phyloP scores from a whole-genome alignment of 164 flowering plant species.

The Liquidambar formosana region DNA sequence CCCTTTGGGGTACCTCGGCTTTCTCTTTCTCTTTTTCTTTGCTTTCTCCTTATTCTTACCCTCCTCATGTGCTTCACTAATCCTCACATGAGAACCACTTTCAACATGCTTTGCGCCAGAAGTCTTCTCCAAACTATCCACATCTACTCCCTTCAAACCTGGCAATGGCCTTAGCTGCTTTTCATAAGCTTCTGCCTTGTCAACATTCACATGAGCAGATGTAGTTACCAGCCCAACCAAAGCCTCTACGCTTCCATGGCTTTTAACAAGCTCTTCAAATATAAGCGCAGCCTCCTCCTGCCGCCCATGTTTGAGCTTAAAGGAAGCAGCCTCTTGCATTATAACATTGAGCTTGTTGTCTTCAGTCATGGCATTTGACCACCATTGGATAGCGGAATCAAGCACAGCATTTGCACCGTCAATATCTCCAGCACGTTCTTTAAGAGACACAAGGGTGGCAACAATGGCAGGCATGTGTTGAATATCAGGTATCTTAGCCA shows the following conservation, averaged over 20 bases:
- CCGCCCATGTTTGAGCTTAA: slow-evolving; percentile 81
- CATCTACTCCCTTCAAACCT: slow-evolving; percentile 70
- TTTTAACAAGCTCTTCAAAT: slow-evolving; percentile 78
- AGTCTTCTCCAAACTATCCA: slow-evolving; percentile 75
- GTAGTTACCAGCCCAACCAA: slow-evolving; percentile 81
- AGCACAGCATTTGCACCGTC: slow-evolving; percentile 73
- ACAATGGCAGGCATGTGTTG: slow-evolving; percentile 96
- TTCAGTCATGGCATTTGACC: slow-evolving; percentile 84
- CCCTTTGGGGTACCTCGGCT: slow-evolving; percentile 94
- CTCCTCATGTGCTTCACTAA: slow-evolving; percentile 48
- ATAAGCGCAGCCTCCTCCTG: slow-evolving; percentile 71
- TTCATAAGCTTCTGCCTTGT: slow-evolving; percentile 83
- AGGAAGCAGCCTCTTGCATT: slow-evolving; percentile 86
- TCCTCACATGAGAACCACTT: slow-evolving; percentile 17
- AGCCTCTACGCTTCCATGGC: slow-evolving; percentile 65
- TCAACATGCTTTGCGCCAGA: slow-evolving; percentile 78
- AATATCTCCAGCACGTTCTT: slow-evolving; percentile 82
- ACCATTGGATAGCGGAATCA: slow-evolving; percentile 74
- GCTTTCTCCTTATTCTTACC: slow-evolving; percentile 58
- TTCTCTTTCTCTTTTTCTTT: slow-evolving; percentile 94
- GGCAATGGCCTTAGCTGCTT: slow-evolving; percentile 72
- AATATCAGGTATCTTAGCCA: slow-evolving; percentile 71
- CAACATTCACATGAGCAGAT: slow-evolving; percentile 69
- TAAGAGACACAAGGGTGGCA: slow-evolving; percentile 82
- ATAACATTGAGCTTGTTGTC: slow-evolving; percentile 60